Base-by-base conservation (phyloP, 2,329 filamentous ascomycete genomes). In the Sclerotinia sclerotiorum region DNA sequence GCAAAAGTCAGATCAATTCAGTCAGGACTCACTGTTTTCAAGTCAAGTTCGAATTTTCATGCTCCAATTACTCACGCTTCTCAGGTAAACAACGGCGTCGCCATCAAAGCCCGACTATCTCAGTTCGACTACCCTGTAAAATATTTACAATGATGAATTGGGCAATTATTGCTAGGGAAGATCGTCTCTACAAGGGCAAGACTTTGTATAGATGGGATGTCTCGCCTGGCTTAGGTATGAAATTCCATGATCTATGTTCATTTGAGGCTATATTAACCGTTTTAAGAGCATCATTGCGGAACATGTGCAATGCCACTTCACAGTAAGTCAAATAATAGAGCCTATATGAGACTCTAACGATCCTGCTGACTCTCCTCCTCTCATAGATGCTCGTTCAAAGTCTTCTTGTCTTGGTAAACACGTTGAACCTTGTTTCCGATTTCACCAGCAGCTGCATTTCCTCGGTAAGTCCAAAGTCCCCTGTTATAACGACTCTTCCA, bases 401-500 rank as follows among this genome's bases (percentile, higher is more conserved):
- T 72, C 72, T 5, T 71, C 73, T 19, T 78, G 76, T 48, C 70
- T 78, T 57, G 76, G 76, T 13, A 75, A 75, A 56, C 76, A 78
- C 68, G 76, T 77, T 24, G 76, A 78, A 64, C 76, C 76, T 49
- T 78, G 76, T 68, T 75, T 75, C 46, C 69, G 76, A 19, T 78
- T 75, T 62, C 76, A 78, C 57, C 76, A 77, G 65, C 74, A 77
- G 61, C 60, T 78, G 19, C 76, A 78, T 61, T 77, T 78, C 61
- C 70, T 77, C 49, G 76, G 76, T 77, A 73, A 66, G 75, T 66
- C 15, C 24, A 29, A 35, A 17, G 15, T 2, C 11, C 39, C 17
- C n/a, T 57, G 2, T 35, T 65, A 8, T 39, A 35, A 39, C 3
- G 4, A 32, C 21, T 35, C 21, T 39, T 5, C 15, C 2, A 13